A percentile compares a stretch with the other conserved stretches of the same genome.
Evolutionary conservation across 202 grass and related monocot genomes (phyloP).

Genomic region (Saccharum hybrid): DNA sequence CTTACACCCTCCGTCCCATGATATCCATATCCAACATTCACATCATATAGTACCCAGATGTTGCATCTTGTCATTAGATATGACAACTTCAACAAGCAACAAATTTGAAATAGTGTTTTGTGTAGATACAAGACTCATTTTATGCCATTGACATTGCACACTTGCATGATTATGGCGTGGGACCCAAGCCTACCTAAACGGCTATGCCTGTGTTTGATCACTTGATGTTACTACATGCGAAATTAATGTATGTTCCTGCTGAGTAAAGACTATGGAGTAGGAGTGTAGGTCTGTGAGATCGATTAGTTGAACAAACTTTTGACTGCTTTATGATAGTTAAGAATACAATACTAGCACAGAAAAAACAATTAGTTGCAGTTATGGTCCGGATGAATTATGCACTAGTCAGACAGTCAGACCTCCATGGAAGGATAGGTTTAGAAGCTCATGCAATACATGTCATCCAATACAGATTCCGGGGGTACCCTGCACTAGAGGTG

Average conservation of each 20-base stretch:
- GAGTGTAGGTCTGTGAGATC: neutral
- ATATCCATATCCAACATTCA: conserved; percentile 2
- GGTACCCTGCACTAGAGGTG: neutral
- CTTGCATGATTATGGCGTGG: neutral
- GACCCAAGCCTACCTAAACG: neutral
- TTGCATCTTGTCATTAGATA: conserved; percentile 6
- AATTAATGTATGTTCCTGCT: neutral
- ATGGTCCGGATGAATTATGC: neutral
- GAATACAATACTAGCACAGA: neutral
- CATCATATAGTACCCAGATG: neutral
- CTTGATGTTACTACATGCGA: neutral
- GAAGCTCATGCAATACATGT: neutral
- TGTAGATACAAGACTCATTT: conserved; percentile 10
- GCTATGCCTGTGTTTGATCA: neutral
- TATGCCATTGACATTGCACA: neutral
- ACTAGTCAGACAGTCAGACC: conserved; percentile 4
- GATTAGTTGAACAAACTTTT: neutral
- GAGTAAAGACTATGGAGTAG: neutral
- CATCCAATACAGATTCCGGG: neutral
- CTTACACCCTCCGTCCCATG: neutral
- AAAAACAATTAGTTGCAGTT: neutral
- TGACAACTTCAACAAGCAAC: neutral
- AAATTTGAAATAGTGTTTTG: conserved; percentile 1
- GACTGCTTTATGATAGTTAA: neutral
- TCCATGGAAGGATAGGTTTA: neutral